A percentile compares a stretch with the other conserved stretches of the same genome.
phyloP scores from a whole-genome alignment of 2,329 filamentous ascomycete species.

The Trichoderma afroharzianum region DNA sequence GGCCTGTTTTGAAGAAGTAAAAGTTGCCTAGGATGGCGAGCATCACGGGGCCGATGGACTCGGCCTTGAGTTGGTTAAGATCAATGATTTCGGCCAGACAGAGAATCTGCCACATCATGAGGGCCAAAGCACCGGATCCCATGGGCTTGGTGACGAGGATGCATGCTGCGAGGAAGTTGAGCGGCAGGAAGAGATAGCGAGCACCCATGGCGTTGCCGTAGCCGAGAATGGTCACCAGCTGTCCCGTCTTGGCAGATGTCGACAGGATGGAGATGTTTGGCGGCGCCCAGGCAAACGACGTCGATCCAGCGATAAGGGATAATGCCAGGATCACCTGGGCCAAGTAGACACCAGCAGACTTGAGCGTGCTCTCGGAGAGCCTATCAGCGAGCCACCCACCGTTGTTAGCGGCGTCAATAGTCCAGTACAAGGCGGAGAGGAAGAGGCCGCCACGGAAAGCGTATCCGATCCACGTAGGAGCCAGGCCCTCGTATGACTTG shows the following conservation, averaged over 20 bases:
- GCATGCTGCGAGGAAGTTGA: slow-evolving; percentile 73
- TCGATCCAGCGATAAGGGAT: slow-evolving; percentile 77
- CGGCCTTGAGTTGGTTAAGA: slow-evolving; percentile 57
- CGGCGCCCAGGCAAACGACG: slow-evolving; percentile 80
- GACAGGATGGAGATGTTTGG: slow-evolving; percentile 74
- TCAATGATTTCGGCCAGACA: slow-evolving; percentile 66
- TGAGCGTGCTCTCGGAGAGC: slow-evolving; percentile 59
- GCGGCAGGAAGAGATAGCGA: slow-evolving; percentile 78
- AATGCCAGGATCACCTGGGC: slow-evolving; percentile 79
- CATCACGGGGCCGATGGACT: slow-evolving; percentile 76
- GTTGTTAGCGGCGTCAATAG: slow-evolving; percentile 83
- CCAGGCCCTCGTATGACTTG: slow-evolving; percentile 81
- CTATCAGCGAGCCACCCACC: slow-evolving; percentile 66
- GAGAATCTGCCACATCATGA: slow-evolving; percentile 86
- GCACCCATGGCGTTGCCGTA: slow-evolving; percentile 93
- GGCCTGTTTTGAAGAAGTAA: slow-evolving; percentile 96
- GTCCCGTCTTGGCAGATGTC: slow-evolving; percentile 40
- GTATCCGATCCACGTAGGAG: slow-evolving; percentile 77
- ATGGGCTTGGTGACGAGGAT: slow-evolving; percentile 89
- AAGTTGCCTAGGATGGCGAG: slow-evolving; percentile 87
- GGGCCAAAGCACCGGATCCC: slow-evolving; percentile 77
- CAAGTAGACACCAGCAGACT: slow-evolving; percentile 69
- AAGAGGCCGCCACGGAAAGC: slow-evolving; percentile 73
- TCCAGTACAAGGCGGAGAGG: slow-evolving; percentile 79
- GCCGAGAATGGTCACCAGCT: slow-evolving; percentile 73